Evolutionary conservation across 2,329 filamentous ascomycete species (phyloP).

Genomic region (Pseudogymnoascus sp.): DNA sequence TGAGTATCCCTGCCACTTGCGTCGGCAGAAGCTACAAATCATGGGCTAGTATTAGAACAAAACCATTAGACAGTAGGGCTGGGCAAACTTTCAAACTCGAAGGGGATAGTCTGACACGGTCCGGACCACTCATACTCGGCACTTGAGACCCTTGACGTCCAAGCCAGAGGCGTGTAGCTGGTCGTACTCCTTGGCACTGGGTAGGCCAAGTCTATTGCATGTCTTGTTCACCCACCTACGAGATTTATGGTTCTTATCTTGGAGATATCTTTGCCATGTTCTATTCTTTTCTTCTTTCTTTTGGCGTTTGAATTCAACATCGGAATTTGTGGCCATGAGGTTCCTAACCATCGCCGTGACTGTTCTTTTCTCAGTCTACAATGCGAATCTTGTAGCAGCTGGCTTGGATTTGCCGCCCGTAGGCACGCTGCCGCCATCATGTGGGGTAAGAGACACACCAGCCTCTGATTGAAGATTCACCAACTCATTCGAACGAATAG

Average conservation of each 20-base stretch:
- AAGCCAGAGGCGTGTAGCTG: neutral
- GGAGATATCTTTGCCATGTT: neutral
- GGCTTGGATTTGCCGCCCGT: neutral
- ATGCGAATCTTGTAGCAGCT: neutral
- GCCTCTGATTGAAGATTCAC: neutral
- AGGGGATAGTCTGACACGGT: neutral
- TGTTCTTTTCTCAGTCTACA: neutral
- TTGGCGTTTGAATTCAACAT: conserved; percentile 5
- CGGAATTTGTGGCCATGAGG: neutral
- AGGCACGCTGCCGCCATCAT: neutral
- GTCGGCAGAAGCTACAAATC: neutral
- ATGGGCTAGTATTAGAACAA: neutral
- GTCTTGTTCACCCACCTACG: neutral
- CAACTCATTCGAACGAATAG: neutral
- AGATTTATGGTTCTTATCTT: neutral
- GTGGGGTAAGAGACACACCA: neutral
- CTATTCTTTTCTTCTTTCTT: neutral
- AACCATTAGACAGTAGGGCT: neutral
- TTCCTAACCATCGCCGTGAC: neutral
- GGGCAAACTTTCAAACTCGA: neutral
- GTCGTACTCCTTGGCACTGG: neutral
- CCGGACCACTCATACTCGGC: neutral
- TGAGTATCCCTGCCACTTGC: neutral
- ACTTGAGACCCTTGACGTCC: neutral
- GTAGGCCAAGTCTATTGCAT: neutral